phyloP scores from a whole-genome alignment of 2,329 filamentous ascomycete genomes.

The Zalaria obscura region DNA sequence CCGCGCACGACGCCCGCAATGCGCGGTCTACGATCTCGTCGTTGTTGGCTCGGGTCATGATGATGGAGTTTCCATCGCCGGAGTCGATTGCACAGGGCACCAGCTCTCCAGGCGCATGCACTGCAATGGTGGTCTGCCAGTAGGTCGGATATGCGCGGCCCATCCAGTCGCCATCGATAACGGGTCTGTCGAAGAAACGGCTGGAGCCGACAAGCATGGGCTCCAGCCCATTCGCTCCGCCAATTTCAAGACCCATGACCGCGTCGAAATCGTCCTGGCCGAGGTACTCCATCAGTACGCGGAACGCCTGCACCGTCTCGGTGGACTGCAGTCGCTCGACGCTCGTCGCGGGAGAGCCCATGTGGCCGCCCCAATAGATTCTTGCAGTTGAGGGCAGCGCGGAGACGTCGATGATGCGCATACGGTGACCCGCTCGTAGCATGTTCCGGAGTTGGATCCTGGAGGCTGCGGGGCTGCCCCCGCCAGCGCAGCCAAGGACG shows the following conservation, averaged over 20 bases:
- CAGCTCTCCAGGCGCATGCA: conserved; percentile 24
- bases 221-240: conserved; percentile 50
- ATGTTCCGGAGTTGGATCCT: conserved; percentile 38
- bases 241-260: conserved; percentile 50
- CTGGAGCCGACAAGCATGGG: conserved; percentile 42
- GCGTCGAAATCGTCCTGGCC: conserved; percentile 33
- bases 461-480: conserved; percentile 39
- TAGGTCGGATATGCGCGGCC: conserved; percentile 31
- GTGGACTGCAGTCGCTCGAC: conserved; percentile 46
- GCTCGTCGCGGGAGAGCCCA: conserved; percentile 45
- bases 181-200: conserved; percentile 31
- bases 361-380: conserved; percentile 42
- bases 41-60: conserved; percentile 27
- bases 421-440: conserved; percentile 34
- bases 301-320: conserved; percentile 30
- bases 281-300: conserved; percentile 36
- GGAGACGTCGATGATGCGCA: conserved; percentile 37
- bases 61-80: conserved; percentile 28
- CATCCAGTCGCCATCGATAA: conserved; percentile 33
- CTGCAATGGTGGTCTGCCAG: conserved; percentile 31
- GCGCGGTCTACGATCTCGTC: conserved; percentile 29
- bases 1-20: conserved; percentile 22
- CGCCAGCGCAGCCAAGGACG: conserved; percentile 47
- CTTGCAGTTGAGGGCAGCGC: conserved; percentile 36
- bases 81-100: conserved; percentile 32